These are phyloP conservation scores for Eutypella sp. DNA, from an alignment of 2,329 filamentous ascomycete species.

Conservation along the genomic window DNA sequence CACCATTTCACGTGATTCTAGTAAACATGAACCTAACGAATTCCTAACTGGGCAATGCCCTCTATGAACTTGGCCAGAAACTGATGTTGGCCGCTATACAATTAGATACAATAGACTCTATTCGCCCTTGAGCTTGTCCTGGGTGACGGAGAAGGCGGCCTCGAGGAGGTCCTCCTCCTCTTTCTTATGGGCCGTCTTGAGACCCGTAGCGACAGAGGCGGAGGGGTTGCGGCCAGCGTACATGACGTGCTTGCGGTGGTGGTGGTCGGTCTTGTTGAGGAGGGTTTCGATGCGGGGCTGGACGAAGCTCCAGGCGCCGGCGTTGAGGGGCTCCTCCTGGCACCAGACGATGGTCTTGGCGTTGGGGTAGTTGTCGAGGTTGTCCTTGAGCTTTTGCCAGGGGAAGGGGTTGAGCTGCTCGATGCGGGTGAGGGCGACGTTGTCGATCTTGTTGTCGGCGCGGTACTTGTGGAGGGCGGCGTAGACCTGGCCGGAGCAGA, in stretches of 20 bases:
- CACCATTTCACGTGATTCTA: no score
- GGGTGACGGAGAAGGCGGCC: slow-evolving; percentile 58
- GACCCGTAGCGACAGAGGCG: slow-evolving; percentile 86
- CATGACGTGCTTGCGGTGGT: slow-evolving; percentile 93
- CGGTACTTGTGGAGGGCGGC: slow-evolving; percentile 87
- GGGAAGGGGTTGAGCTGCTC: slow-evolving; percentile 99
- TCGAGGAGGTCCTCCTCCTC: slow-evolving; percentile 84
- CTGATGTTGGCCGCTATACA: no score
- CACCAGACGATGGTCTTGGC: slow-evolving; percentile 96
- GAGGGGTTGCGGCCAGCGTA: slow-evolving; percentile 93
- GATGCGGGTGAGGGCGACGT: slow-evolving; percentile 89
- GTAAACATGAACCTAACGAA: no score
- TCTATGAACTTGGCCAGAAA: no score
- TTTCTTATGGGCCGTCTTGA: slow-evolving; percentile 83
- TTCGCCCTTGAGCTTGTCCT: slow-evolving; percentile 67
- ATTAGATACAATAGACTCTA: slow-evolving; percentile 34
- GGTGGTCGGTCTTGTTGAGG: slow-evolving; percentile 86
- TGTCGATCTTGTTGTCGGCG: slow-evolving; percentile 76
- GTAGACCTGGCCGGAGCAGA: slow-evolving; percentile 95
- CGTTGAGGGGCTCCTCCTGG: slow-evolving; percentile 97
- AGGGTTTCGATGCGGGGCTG: slow-evolving; percentile 96
- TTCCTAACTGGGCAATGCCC: no score
- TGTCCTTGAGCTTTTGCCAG: slow-evolving; percentile 94
- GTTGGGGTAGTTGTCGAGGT: slow-evolving; percentile 94
- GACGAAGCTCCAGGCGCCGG: slow-evolving; percentile 94